These are phyloP conservation scores for Lactuca sativa DNA, from an alignment of 129 eudicot genomes.

Conservation along the genomic window DNA sequence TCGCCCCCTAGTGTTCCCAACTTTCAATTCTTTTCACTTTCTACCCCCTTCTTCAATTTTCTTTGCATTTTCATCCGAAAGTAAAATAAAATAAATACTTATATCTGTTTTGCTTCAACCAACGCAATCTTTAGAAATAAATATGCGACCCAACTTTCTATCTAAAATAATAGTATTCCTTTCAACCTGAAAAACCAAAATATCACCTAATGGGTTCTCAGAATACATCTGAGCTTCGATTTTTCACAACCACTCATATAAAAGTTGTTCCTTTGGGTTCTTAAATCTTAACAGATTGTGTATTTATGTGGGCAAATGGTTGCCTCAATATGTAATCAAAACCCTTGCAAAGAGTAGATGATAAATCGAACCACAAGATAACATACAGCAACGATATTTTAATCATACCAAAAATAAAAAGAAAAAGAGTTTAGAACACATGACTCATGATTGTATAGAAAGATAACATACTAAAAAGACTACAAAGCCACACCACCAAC, in stretches of 20 bases:
- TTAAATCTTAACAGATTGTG: no score
- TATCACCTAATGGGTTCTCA: background rate
- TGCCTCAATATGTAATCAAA: no score
- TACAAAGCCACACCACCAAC: constrained; percentile 6
- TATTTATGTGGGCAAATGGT: no score
- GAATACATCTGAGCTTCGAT: no score
- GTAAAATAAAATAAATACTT: background rate
- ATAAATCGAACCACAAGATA: no score
- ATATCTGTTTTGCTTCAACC: background rate
- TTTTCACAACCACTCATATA: background rate
- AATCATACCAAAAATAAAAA: background rate
- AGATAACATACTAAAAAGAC: background rate
- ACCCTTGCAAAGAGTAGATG: background rate
- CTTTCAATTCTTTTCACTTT: background rate
- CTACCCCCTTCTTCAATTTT: background rate
- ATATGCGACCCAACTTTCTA: background rate
- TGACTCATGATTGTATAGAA: background rate
- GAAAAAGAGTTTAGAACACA: background rate
- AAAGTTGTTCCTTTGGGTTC: background rate
- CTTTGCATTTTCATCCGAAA: background rate
- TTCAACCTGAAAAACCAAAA: background rate
- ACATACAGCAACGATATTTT: background rate
- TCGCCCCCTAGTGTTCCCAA: background rate
- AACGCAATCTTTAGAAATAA: background rate
- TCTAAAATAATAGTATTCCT: background rate